These are phyloP conservation scores for Coemansia sp. DNA, from an alignment of 192 early-diverging fungal genomes.

Conservation along the genomic window DNA sequence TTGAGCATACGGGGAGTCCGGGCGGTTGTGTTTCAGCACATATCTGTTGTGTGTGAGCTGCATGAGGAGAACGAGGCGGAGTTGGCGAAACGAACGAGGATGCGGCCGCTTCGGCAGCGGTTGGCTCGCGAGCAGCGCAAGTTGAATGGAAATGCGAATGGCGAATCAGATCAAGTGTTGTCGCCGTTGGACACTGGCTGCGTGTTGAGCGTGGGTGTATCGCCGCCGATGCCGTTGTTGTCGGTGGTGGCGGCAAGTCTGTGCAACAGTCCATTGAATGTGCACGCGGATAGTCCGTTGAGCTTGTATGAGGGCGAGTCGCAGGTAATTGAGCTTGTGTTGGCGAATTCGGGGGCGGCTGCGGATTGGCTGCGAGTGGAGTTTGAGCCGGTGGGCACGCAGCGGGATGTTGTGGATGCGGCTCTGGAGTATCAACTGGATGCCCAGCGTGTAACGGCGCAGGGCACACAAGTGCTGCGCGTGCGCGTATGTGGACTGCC, in stretches of 20 bases:
- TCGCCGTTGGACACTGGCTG: slow-evolving; percentile 26
- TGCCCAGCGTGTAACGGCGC: not conserved
- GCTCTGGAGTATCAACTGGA: slow-evolving; percentile 26
- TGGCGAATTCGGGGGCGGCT: slow-evolving; percentile 21
- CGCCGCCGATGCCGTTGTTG: slow-evolving; percentile 27
- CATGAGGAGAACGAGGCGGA: slow-evolving; percentile 23
- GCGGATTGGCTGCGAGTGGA: slow-evolving; percentile 19
- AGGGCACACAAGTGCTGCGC: slow-evolving; percentile 7
- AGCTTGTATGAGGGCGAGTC: slow-evolving; percentile 46
- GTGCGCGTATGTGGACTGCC: slow-evolving; percentile 27
- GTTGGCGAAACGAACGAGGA: slow-evolving; percentile 13
- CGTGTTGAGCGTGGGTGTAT: slow-evolving; percentile 19
- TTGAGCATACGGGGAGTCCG: slow-evolving; percentile 29
- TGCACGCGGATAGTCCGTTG: slow-evolving; percentile 32
- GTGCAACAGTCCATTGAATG: not conserved
- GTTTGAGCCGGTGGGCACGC: slow-evolving; percentile 33
- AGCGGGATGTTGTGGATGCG: slow-evolving; percentile 28
- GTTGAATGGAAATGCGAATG: slow-evolving; percentile 13
- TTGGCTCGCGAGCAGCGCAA: slow-evolving; percentile 32
- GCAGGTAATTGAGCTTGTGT: slow-evolving; percentile 14
- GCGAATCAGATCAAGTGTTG: slow-evolving; percentile 3
- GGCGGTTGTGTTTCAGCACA: slow-evolving; percentile 34
- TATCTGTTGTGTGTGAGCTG: slow-evolving; percentile 22
- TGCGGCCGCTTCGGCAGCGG: slow-evolving; percentile 26
- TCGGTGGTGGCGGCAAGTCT: slow-evolving; percentile 15